phyloP scores from a whole-genome alignment of 108 stramenopile genomes.

The Cyclostephanos invisitatus region DNA sequence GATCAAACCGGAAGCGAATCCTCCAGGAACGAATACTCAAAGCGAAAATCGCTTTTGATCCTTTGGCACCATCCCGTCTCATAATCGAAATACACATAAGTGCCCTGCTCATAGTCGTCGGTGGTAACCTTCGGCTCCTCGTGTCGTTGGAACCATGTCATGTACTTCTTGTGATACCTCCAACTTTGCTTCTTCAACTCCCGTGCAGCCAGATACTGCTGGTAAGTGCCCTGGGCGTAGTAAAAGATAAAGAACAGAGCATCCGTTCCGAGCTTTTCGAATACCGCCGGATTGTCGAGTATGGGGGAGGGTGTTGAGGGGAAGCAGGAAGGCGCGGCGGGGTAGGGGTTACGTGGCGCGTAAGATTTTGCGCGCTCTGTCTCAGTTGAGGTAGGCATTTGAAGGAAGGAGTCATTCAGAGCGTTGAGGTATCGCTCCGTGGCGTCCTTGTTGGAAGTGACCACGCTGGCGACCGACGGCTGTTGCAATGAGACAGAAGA shows the following conservation, averaged over 20 bases:
- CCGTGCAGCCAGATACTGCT: slow-evolving; percentile 97
- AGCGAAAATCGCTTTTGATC: slow-evolving; percentile 96
- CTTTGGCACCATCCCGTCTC: slow-evolving; percentile 98
- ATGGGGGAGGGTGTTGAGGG: slow-evolving; percentile 82
- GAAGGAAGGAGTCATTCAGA: slow-evolving; percentile 73
- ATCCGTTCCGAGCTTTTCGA: slow-evolving; percentile 96
- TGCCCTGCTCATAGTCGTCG: slow-evolving; percentile 98
- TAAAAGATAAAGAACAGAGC: slow-evolving; percentile 99
- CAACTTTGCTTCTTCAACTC: slow-evolving; percentile 98
- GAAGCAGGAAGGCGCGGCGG: slow-evolving; percentile 85
- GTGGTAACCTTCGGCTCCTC: slow-evolving; percentile 96
- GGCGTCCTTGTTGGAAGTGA: slow-evolving; percentile 31
- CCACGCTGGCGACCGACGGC: slow-evolving; percentile 1
- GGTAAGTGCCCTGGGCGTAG: slow-evolving; percentile 97
- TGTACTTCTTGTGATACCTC: slow-evolving; percentile 99
- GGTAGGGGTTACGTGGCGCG: slow-evolving; percentile 93
- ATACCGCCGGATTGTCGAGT: slow-evolving; percentile 93
- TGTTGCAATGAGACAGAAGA: slow-evolving; percentile 21
- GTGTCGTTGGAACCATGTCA: slow-evolving; percentile 99
- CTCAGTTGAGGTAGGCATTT: slow-evolving; percentile 67
- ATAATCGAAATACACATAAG: slow-evolving; percentile 99
- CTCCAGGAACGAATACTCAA: slow-evolving; percentile 97
- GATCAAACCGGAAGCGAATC: slow-evolving; percentile 73
- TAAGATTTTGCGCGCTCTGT: slow-evolving; percentile 73
- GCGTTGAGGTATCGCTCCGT: slow-evolving; percentile 45